These are phyloP conservation scores for Debaryomyces subglobosus DNA, from an alignment of 1,139 yeast genomes.

Conservation along the genomic window DNA sequence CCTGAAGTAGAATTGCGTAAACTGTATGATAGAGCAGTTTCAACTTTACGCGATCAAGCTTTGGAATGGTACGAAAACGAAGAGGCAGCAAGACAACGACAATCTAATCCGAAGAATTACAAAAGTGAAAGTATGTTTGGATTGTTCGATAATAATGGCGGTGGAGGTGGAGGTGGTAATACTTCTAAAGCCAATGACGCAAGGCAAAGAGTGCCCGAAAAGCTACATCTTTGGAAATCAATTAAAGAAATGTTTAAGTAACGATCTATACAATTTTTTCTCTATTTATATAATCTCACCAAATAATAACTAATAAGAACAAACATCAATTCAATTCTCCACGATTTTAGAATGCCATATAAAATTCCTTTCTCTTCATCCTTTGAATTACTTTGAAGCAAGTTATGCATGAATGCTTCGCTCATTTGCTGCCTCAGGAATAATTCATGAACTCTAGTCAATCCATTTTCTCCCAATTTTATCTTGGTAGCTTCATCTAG, in stretches of 20 bases:
- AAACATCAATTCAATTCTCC: slow-evolving; percentile 14
- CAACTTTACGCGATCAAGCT: slow-evolving; percentile 16
- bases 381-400: slow-evolving; percentile 13
- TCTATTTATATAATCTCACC: slow-evolving; percentile 2
- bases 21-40: slow-evolving; percentile 12
- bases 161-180: slow-evolving; percentile 13
- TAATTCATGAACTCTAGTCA: slow-evolving; percentile 47
- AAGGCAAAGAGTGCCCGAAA: slow-evolving; percentile 24
- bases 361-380: slow-evolving; percentile 18
- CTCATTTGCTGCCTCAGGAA: slow-evolving; percentile 73
- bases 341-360: slow-evolving; percentile 11
- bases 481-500: slow-evolving; percentile 31
- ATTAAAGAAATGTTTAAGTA: slow-evolving; percentile 34
- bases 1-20: slow-evolving; percentile 53
- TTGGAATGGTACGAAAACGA: slow-evolving; percentile 22
- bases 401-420: slow-evolving; percentile 41
- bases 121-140: slow-evolving; percentile 14
- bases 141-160: slow-evolving; percentile 14
- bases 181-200: slow-evolving; percentile 13
- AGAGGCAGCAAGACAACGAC: slow-evolving; percentile 16
- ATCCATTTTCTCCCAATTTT: slow-evolving; percentile 53
- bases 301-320: slow-evolving; percentile 11
- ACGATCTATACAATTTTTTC: slow-evolving; percentile 10
- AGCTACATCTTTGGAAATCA: slow-evolving; percentile 36
- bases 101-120: neutral